Conservation (phyloP, 345 rosid species). For the Melastoma malabathricum region DNA sequence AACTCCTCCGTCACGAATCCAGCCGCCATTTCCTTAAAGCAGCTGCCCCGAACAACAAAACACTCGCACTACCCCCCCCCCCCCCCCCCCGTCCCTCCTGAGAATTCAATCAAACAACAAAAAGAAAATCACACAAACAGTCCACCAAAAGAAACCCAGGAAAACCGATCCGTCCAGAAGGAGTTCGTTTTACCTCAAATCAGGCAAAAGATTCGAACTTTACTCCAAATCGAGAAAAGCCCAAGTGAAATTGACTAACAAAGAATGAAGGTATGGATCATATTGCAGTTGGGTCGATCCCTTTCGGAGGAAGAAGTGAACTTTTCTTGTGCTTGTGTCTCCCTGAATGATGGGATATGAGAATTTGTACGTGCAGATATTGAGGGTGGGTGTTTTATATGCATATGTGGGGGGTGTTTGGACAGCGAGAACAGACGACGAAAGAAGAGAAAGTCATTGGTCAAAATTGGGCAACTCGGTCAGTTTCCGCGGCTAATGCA, state of each 20-base stretch:
- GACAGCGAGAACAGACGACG: background rate
- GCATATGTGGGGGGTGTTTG: background rate
- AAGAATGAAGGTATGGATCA: too few species aligned
- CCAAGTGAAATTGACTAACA: too few species aligned
- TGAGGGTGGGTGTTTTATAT: background rate
- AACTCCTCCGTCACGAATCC: slow-evolving; percentile 19
- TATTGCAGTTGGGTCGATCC: too few species aligned
- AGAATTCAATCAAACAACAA: background rate
- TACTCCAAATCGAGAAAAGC: background rate
- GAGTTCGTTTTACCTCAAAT: too few species aligned
- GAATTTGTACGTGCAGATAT: too few species aligned
- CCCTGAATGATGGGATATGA: too few species aligned
- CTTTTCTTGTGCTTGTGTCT: too few species aligned
- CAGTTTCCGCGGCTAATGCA: too few species aligned
- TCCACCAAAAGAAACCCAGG: background rate
- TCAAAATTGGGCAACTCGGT: slow-evolving; percentile 8
- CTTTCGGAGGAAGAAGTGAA: too few species aligned
- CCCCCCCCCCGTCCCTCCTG: background rate
- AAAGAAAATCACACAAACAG: background rate
- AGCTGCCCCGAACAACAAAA: too few species aligned
- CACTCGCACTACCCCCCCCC: too few species aligned
- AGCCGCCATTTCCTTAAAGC: slow-evolving; percentile 9
- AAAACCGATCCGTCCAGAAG: too few species aligned
- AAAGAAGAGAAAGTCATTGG: slow-evolving; percentile 5
- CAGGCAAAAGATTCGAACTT: background rate